Evolutionary conservation across 257 asterid species (phyloP), one percentile per base, ranked within the genome.

Genomic region (Verbena officinalis): DNA sequence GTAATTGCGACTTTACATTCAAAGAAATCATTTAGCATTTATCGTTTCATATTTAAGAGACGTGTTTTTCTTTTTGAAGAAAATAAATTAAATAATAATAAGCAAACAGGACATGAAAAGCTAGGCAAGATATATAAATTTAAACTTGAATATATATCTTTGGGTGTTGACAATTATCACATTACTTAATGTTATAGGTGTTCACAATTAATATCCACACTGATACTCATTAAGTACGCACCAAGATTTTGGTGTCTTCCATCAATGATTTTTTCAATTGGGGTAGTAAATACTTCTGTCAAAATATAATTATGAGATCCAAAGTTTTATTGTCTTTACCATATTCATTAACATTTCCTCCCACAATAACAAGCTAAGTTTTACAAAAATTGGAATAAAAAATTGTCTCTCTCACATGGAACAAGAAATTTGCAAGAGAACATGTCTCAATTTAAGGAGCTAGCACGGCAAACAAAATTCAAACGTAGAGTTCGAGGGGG

Each of bases 211-310:
- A 71, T 79, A 60, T 36, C 2, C 43, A 21, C 62, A 63, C 74
- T 74, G 67, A 36, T 45, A 49, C 36, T 65, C 85, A 74, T 82
- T 74, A 74, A 77, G 54, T 74, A 54, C 66, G 69, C 75, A 77
- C 81, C 79, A 74, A 75, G 77, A 74, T 74, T 65, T 78, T 68
- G 85, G 80, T 77, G 73, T 52, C 67, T 70, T 62, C 80, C 77
- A 74, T 80, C 75, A 79, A 77, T 83, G 43, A 68, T 75, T 70
- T 34, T 56, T 59, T 9, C 75, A 48, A 70, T 66, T 53, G 38
- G 65, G 57, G 59, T 73, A 78, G 60, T 78, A 72, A n/a, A 78
- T 63, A 20, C 16, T 49, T 50, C 55, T 64, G 67, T 51, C 55
- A 1, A 67, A 58, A 61, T n/a, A n/a, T n/a, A 45, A 20, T 74